Evolutionary conservation across 148 eudicot species (phyloP).

Genomic region (Heliamphora exappendiculata): DNA sequence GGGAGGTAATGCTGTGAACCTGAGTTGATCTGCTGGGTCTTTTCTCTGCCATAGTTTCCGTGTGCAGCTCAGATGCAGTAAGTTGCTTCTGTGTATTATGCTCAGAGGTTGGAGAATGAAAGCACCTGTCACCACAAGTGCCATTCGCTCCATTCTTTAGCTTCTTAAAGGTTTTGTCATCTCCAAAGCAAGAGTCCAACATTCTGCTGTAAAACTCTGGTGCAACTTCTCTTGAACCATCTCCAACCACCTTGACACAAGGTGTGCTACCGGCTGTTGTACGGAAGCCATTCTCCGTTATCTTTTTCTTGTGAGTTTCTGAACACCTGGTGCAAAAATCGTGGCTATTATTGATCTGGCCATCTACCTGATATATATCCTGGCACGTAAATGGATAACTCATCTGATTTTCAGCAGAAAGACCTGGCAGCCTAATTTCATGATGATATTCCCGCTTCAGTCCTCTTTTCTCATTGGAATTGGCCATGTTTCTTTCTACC

Average conservation of each 20-base stretch:
- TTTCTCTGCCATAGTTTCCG: constrained; percentile 13
- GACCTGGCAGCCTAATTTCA: constrained; percentile 8
- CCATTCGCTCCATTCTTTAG: constrained; percentile 6
- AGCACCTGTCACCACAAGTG: not conserved
- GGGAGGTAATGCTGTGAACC: constrained; percentile 13
- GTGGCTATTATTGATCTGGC: constrained; percentile 9
- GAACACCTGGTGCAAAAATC: constrained; percentile 12
- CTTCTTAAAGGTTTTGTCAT: constrained; percentile 12
- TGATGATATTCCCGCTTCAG: constrained; percentile 22
- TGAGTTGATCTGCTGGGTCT: constrained; percentile 8
- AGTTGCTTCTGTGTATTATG: constrained; percentile 19
- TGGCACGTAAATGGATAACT: constrained; percentile 21
- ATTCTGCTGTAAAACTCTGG: constrained; percentile 14
- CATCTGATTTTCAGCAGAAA: constrained; percentile 8
- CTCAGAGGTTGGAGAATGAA: not conserved
- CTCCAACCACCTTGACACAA: no score
- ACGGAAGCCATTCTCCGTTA: constrained; percentile 15
- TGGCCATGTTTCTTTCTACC: constrained; percentile 11
- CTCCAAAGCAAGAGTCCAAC: not conserved
- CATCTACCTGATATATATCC: constrained; percentile 8
- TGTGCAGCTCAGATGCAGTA: constrained; percentile 18
- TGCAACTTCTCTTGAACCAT: constrained; percentile 9
- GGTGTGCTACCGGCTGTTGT: not conserved
- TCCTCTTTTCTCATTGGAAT: constrained; percentile 30
- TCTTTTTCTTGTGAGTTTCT: constrained; percentile 27